Conservation (phyloP, 2,329 filamentous ascomycete genomes). For the Botrytis fragariae region DNA sequence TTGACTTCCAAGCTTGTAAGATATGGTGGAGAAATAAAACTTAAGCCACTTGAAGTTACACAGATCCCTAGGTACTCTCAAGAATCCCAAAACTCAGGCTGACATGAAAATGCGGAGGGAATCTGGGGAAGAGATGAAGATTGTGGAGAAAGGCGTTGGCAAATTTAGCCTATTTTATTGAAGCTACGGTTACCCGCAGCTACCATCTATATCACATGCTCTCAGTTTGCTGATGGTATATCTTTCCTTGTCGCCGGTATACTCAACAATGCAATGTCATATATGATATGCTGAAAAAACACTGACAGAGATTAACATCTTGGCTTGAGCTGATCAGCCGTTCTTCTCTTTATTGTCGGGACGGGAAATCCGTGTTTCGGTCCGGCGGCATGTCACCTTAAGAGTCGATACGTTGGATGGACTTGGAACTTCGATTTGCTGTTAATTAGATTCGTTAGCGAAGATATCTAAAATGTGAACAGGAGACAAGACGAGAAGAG, state of each 20-base stretch:
- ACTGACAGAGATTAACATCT: too few relatives aligned
- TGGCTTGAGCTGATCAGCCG: not conserved
- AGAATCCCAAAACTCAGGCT: not conserved
- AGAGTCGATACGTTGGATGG: not conserved
- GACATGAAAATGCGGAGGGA: constrained; percentile 9
- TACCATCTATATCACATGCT: not conserved
- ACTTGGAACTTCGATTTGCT: not conserved
- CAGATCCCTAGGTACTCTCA: not conserved
- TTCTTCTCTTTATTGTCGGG: not conserved
- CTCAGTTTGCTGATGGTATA: not conserved
- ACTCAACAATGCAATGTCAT: not conserved
- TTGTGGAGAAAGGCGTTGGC: not conserved
- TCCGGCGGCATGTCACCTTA: not conserved
- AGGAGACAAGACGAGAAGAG: not conserved
- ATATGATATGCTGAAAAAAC: not conserved
- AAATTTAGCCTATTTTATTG: constrained; percentile 6
- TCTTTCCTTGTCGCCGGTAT: not conserved
- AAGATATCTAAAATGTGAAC: not conserved
- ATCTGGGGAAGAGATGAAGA: constrained; percentile 10
- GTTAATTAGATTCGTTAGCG: not conserved
- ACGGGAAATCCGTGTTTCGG: not conserved
- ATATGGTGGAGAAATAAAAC: not conserved
- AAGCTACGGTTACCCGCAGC: not conserved
- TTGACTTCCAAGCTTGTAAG: not conserved
- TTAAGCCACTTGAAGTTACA: not conserved